Evolutionary conservation across 371 early-diverging fungal genomes (phyloP), one percentile per base, ranked within the genome.

Genomic region (Coemansia sp.): DNA sequence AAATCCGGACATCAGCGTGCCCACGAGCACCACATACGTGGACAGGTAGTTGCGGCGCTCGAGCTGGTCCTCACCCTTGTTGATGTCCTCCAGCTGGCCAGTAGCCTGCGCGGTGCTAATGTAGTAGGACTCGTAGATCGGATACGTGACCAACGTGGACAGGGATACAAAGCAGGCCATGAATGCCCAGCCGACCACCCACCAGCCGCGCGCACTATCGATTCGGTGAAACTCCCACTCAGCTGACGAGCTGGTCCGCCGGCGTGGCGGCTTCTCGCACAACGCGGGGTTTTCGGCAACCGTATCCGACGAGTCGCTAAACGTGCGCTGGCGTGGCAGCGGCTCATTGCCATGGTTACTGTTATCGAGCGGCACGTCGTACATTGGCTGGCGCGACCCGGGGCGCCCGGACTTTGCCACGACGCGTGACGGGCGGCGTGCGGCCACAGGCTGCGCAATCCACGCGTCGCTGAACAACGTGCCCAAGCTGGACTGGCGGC

Each of bases 381-480:
- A 56, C 34, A 69, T 51, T 11, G 55, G 43, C 24, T 16, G 40
- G 8, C 34, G 34, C 3, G 40, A 24, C 29, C 29, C 50, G 12
- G 14, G 10, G 33, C 3, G 49, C 49, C n/a, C 18, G 6, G n/a
- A 18, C n/a, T 44, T 43, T 5, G 44, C 11, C 14, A n/a, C n/a
- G 11, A 48, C 24, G 1, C 9, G 24, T 4, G 53, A 52, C 2
- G 33, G 33, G 18, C 36, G 40, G 7, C 40, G 38, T 3, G 57
- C 34, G 1, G 31, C 32, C 7, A 11, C 9, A 2, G 62, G 71
- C 46, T 49, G 70, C 1, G 71, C 58, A 10, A 70, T 61, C 71
- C 71, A 70, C 8, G 71, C 67, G n/a, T 60, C 62, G 36, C 71
- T 53, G 11, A 66, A 70, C 47, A 70, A 11, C 18, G 67, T 54